phyloP scores from a whole-genome alignment of 2,329 filamentous ascomycete species.

The Alternaria novae-zelandiae region DNA sequence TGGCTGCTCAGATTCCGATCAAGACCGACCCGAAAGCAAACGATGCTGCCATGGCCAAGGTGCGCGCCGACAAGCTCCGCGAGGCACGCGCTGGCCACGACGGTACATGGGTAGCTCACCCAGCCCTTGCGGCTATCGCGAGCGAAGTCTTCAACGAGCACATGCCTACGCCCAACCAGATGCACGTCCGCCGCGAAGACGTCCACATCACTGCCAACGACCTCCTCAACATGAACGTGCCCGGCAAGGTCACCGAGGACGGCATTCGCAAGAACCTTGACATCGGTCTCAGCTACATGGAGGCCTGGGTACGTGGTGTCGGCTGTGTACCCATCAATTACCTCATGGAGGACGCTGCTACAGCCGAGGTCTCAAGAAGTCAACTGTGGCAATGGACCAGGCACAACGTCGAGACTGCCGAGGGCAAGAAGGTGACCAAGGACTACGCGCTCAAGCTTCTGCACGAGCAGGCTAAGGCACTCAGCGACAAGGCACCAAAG shows the following conservation, averaged over 20 bases:
- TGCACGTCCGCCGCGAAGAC: constrained; percentile 88
- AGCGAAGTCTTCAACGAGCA: constrained; percentile 95
- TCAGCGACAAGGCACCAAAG: constrained; percentile 76
- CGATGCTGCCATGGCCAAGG: constrained; percentile 90
- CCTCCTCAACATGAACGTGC: constrained; percentile 97
- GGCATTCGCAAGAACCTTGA: constrained; percentile 98
- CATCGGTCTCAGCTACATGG: constrained; percentile 97
- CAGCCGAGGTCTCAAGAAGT: constrained; percentile 90
- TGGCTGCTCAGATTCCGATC: constrained; percentile 99
- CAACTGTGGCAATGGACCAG: constrained; percentile 97
- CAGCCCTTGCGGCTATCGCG: constrained; percentile 85
- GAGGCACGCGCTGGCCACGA: constrained; percentile 96
- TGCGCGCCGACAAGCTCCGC: constrained; percentile 93
- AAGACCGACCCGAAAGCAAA: constrained; percentile 92
- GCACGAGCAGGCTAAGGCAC: constrained; percentile 80
- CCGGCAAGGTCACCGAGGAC: constrained; percentile 87
- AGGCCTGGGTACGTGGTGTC: constrained; percentile 93
- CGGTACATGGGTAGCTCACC: constrained; percentile 97
- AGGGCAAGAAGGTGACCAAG: constrained; percentile 94
- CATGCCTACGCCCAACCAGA: constrained; percentile 98
- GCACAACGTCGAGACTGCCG: constrained; percentile 74
- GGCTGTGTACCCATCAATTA: constrained; percentile 98
- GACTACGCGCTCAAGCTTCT: constrained; percentile 85
- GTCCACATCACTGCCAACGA: constrained; percentile 86
- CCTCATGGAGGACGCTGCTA: constrained; percentile 98